Percentiles rank a stretch among this genome's conserved stretches.
These are phyloP conservation scores for Aspergillus haitiensis DNA, from an alignment of 495 filamentous ascomycete genomes.

Conservation along the genomic window DNA sequence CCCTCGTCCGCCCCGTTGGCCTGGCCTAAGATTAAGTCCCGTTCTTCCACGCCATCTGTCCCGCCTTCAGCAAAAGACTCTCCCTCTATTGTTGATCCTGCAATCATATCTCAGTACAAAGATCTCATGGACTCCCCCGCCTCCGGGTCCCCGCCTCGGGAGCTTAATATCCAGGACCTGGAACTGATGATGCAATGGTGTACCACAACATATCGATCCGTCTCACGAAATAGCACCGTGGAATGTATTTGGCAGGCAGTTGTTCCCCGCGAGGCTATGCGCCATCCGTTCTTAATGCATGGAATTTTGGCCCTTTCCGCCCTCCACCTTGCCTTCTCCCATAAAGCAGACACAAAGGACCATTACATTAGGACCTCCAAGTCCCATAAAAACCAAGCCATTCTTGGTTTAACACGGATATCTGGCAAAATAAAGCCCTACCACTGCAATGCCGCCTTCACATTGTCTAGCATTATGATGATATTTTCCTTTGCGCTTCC, in stretches of 20 bases:
- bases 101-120: slow-evolving; percentile 13
- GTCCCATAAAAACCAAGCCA: slow-evolving; percentile 42
- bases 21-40: slow-evolving; percentile 28
- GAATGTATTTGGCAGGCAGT: slow-evolving; percentile 47
- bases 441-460: slow-evolving; percentile 49
- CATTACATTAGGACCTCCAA: slow-evolving; percentile 34
- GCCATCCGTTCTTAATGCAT: slow-evolving; percentile 48
- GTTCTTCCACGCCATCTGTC: slow-evolving; percentile 23
- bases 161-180: slow-evolving; percentile 35
- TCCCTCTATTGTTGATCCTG: slow-evolving; percentile 13
- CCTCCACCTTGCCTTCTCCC: slow-evolving; percentile 41
- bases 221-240: slow-evolving; percentile 34
- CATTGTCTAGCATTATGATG: slow-evolving; percentile 46
- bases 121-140: slow-evolving; percentile 17
- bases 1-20: slow-evolving; percentile 28
- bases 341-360: slow-evolving; percentile 17
- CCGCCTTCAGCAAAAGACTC: slow-evolving; percentile 15
- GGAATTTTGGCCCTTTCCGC: slow-evolving; percentile 52
- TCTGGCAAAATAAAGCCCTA: slow-evolving; percentile 31
- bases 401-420: slow-evolving; percentile 32
- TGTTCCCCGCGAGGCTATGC: slow-evolving; percentile 47
- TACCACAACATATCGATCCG: slow-evolving; percentile 43
- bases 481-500: slow-evolving; percentile 48
- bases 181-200: slow-evolving; percentile 52
- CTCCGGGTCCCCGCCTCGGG: slow-evolving; percentile 3